Conservation (phyloP, 2,329 filamentous ascomycete species). For the Calonectria ilicicola region DNA sequence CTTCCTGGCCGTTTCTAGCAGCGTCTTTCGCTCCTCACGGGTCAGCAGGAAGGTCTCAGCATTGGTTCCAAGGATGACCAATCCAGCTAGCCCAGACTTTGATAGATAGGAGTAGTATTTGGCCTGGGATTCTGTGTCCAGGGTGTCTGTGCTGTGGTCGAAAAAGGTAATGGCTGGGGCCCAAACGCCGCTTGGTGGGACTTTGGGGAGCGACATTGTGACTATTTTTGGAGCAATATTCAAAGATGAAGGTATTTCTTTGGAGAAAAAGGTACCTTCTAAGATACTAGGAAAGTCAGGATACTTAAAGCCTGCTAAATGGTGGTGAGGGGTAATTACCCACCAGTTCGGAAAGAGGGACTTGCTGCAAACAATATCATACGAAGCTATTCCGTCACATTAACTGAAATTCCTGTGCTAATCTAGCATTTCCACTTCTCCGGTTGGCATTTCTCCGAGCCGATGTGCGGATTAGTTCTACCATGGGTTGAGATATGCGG, state of each 20-base stretch:
- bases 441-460: neutral
- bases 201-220: conserved; percentile 31
- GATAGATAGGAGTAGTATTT: conserved; percentile 66
- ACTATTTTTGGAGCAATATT: neutral
- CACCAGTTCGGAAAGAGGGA: neutral
- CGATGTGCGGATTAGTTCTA: neutral
- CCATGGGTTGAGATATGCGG: neutral
- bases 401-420: neutral
- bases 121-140: conserved; percentile 60
- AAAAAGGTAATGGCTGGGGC: conserved; percentile 67
- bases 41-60: conserved; percentile 68
- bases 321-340: neutral
- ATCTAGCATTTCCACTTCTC: neutral
- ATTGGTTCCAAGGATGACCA: conserved; percentile 68
- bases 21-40: conserved; percentile 66
- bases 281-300: neutral
- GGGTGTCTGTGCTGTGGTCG: conserved; percentile 59
- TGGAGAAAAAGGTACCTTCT: neutral
- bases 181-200: conserved; percentile 57
- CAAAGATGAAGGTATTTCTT: neutral
- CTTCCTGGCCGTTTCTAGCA: conserved; percentile 74
- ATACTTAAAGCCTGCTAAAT: conserved; percentile 33
- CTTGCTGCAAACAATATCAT: neutral
- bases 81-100: conserved; percentile 60
- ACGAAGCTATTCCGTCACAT: neutral